Evolutionary conservation across 441 rosid species (phyloP), one percentile per base, ranked within the genome.

Genomic region (Erodium texanum): DNA sequence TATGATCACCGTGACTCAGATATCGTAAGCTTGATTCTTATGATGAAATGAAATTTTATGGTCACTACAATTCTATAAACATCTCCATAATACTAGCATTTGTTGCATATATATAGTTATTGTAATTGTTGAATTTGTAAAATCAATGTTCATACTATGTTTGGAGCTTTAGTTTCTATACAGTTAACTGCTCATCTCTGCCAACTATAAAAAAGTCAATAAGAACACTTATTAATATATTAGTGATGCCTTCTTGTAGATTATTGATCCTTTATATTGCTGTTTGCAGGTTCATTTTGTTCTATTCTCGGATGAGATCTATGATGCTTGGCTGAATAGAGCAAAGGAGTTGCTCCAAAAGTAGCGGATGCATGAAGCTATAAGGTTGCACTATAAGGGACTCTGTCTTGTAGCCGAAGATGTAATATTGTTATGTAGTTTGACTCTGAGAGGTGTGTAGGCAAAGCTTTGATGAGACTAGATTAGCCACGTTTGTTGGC

Each of bases 221-320:
- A 50, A 50, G 56, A 50, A 16, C n/a, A 6, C 56, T 3, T 15
- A 50, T 50, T 38, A 1, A 38, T 7, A 2, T 9, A 10, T 38
- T 38, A 10, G 11, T 10, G 45, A 41, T 41, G 48, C 11, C 15
- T 41, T 41, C 2, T 0, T 12, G 20, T 20, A 52, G 59, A n/a
- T 52, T 16, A n/a, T 52, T 52, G 8, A 52, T 16, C 20, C 59
- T 52, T 52, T 12, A 16, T 6, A 45, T 61, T 54, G 59, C 70
- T 19, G 18, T 62, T 59, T 27, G 75, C 85, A 91, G 98, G 92
- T 88, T 67, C 92, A 92, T 71, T 86, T 88, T 75, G 92, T 88
- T 61, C 78, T 89, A 74, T 86, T 93, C 71, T 65, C 77, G 0
- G 91, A 86, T 41, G 81, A 90, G 16, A 79, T 83, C 29, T 82